These are phyloP conservation scores for Cyclotella cryptica DNA, from an alignment of 108 stramenopile species.

Conservation along the genomic window DNA sequence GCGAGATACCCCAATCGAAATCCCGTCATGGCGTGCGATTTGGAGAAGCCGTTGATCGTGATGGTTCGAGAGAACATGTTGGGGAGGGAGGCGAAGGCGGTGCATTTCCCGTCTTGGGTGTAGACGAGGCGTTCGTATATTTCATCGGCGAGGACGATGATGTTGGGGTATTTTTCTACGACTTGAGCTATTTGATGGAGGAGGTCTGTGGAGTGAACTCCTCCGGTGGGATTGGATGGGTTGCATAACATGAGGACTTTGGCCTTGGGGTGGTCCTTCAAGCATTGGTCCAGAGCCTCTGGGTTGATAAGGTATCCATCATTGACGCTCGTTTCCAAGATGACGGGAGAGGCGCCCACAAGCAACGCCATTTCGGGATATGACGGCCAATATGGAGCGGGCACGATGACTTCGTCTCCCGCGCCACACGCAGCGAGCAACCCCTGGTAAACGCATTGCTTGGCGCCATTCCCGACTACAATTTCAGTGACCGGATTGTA, in stretches of 20 bases:
- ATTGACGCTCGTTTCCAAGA: conserved; percentile 82
- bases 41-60: conserved; percentile 95
- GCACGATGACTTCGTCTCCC: conserved; percentile 93
- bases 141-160: conserved; percentile 93
- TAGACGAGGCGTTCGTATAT: conserved; percentile 97
- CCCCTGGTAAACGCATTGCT: conserved; percentile 94
- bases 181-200: conserved; percentile 77
- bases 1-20: conserved; percentile 93
- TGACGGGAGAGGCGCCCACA: conserved; percentile 87
- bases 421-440: conserved; percentile 85
- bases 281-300: conserved; percentile 61
- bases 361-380: conserved; percentile 96
- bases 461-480: conserved; percentile 96
- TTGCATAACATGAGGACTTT: conserved; percentile 96
- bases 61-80: conserved; percentile 89
- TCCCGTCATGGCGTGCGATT: conserved; percentile 98
- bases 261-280: conserved; percentile 69
- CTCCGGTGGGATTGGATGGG: conserved; percentile 96
- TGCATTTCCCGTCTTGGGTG: conserved; percentile 67
- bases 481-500: conserved; percentile 89
- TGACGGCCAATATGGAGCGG: conserved; percentile 96
- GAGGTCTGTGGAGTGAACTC: conserved; percentile 72
- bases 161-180: conserved; percentile 68
- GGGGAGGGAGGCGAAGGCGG: conserved; percentile 84
- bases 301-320: conserved; percentile 89